Evolutionary conservation across 257 asterid genomes (phyloP), one percentile per base, ranked within the genome.

Genomic region (Plantago elongata): DNA sequence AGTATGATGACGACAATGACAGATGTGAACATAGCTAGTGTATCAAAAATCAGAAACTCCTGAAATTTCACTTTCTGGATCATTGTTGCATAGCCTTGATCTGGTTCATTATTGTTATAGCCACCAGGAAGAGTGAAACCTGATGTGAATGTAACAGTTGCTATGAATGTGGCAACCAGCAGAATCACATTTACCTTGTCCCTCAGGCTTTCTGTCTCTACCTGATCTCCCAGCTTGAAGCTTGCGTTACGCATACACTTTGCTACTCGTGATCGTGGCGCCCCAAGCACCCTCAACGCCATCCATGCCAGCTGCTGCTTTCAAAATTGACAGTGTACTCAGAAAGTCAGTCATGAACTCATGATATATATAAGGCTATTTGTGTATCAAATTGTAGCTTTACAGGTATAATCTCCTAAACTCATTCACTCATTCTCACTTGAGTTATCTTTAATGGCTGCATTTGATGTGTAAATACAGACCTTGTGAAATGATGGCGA

Each of bases 111-210:
- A 22, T 59, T 71, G 73, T 56, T 71, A 44, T 78, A 63, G 16
- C 84, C 85, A 4, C 88, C 88, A 13, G 88, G 88, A 29, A 79
- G 14, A 22, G 81, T 69, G 69, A 82, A 76, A 50, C 83, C 88
- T 3, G 85, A 83, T 18, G 65, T 49, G 63, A 79, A 82, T 12
- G 88, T 79, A 13, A 82, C 79, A 1, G 88, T 74, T 57, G 81
- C 88, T 9, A 82, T 65, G 4, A 82, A 43, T 15, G 83, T 77
- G 59, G 88, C 83, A 46, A 79, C 81, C 50, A 79, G 57, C 57
- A 82, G 78, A 63, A 79, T 69, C 51, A 66, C 71, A 38, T 82
- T 76, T n/a, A 82, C 69, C 79, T 76, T 74, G 40, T 82, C 81
- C 61, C 77, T 76, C 77, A 74, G 71, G 38, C 70, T 64, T 64